These are phyloP conservation scores for Taphrina wiesneri DNA, from an alignment of 1,139 yeast genomes.

Conservation along the genomic window DNA sequence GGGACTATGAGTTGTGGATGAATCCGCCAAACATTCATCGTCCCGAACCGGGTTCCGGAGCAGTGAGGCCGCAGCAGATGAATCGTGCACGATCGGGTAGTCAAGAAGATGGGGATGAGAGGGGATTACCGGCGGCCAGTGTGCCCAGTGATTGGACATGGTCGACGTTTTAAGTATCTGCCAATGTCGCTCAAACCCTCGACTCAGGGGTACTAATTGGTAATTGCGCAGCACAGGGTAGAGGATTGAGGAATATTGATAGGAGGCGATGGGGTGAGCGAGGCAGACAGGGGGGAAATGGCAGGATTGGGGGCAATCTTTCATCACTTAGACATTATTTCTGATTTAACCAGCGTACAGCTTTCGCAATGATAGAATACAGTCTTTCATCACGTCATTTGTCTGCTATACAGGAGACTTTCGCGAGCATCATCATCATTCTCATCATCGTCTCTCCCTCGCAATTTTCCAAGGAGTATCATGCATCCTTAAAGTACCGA, in stretches of 20 bases:
- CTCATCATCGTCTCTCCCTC: neutral
- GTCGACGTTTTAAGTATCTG: constrained; percentile 22
- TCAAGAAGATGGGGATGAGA: constrained; percentile 13
- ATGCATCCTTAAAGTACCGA: neutral
- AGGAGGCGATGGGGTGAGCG: neutral
- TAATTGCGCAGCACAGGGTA: too few relatives aligned
- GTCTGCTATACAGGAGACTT: too few relatives aligned
- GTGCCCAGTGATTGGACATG: constrained; percentile 34
- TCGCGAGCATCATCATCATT: neutral
- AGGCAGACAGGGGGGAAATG: neutral
- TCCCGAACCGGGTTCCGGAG: neutral
- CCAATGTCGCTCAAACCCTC: too few relatives aligned
- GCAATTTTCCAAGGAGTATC: neutral
- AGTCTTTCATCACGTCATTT: too few relatives aligned
- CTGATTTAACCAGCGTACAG: too few relatives aligned
- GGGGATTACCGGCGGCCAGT: constrained; percentile 28
- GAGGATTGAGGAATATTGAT: too few relatives aligned
- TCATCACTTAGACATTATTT: neutral
- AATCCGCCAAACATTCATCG: constrained; percentile 22
- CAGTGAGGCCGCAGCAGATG: constrained; percentile 13
- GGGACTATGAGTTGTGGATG: constrained; percentile 29
- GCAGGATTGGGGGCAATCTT: too few relatives aligned
- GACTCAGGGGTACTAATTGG: too few relatives aligned
- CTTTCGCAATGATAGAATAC: neutral
- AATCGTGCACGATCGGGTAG: neutral